Conservation (phyloP, 2,329 filamentous ascomycete genomes). For the Colletotrichum somersetense region DNA sequence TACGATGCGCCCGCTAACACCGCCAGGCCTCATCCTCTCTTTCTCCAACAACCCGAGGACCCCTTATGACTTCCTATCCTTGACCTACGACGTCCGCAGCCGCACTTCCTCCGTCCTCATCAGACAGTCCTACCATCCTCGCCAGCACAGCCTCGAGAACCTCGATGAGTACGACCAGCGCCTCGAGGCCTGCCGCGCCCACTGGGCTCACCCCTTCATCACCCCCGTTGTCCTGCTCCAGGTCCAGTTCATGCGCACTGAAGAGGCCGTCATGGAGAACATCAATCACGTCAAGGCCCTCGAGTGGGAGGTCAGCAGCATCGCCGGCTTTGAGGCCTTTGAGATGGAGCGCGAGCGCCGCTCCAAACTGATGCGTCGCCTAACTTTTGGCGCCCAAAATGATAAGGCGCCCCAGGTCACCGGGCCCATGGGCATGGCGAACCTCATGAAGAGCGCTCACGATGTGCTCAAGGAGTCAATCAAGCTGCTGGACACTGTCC, state of each 20-base stretch:
- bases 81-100: constrained; percentile 57
- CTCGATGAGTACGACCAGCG: constrained; percentile 61
- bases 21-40: constrained; percentile 56
- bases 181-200: constrained; percentile 57
- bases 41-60: constrained; percentile 60
- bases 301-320: constrained; percentile 58
- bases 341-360: constrained; percentile 45
- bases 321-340: constrained; percentile 55
- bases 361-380: constrained; percentile 42
- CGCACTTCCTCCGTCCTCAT: constrained; percentile 57
- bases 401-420: constrained; percentile 24
- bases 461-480: constrained; percentile 60
- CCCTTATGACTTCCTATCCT: constrained; percentile 61
- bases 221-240: constrained; percentile 61
- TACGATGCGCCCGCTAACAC: constrained; percentile 2
- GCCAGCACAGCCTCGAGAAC: constrained; percentile 56
- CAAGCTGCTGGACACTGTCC: constrained; percentile 59
- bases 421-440: constrained; percentile 59
- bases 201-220: constrained; percentile 61
- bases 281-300: constrained; percentile 57
- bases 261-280: constrained; percentile 59
- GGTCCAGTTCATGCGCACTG: constrained; percentile 59
- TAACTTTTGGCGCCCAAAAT: constrained; percentile 25
- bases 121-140: constrained; percentile 58
- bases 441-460: constrained; percentile 62